Percentiles rank a stretch among this genome's conserved stretches.
These are phyloP conservation scores for Colletotrichum echinochloae DNA, from an alignment of 2,329 filamentous ascomycete genomes.

Conservation along the genomic window DNA sequence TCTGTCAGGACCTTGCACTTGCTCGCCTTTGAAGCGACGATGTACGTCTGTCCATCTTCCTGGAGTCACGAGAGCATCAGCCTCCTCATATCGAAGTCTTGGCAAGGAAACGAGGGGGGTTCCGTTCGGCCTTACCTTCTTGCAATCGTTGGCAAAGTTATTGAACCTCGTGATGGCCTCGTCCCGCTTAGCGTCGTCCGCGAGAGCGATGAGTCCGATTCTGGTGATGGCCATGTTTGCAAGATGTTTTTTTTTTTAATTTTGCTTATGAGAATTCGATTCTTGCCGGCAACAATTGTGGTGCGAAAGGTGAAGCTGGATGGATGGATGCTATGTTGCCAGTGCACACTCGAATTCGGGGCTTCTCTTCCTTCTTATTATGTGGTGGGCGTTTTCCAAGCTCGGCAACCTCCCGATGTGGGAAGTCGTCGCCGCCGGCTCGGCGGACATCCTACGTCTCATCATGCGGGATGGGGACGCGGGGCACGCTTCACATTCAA, in stretches of 20 bases:
- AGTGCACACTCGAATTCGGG: not conserved
- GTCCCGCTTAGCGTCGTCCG: conserved; percentile 27
- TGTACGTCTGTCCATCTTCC: conserved; percentile 31
- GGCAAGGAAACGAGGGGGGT: not conserved
- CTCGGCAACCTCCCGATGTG: conserved; percentile 4
- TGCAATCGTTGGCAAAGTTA: conserved; percentile 30
- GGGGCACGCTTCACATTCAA: not conserved
- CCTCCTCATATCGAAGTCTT: not conserved
- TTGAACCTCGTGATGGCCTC: conserved; percentile 30
- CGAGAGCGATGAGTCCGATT: conserved; percentile 33
- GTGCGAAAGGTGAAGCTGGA: not conserved
- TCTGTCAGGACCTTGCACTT: conserved; percentile 36
- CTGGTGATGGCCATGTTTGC: conserved; percentile 33
- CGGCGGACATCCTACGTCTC: conserved; percentile 24
- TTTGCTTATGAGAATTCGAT: not conserved
- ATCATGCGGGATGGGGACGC: conserved; percentile 9
- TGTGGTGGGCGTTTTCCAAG: conserved; percentile 3
- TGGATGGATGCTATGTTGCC: not conserved
- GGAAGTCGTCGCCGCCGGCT: conserved; percentile 17
- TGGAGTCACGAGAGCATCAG: not conserved
- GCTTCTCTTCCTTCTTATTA: not conserved
- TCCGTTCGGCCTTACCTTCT: conserved; percentile 11
- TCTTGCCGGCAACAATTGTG: not conserved
- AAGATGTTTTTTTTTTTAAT: too few relatives aligned
- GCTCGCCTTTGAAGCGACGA: conserved; percentile 36